Evolutionary conservation across 352 stramenopile genomes (phyloP).

Genomic region (Phytophthora nicotianae): DNA sequence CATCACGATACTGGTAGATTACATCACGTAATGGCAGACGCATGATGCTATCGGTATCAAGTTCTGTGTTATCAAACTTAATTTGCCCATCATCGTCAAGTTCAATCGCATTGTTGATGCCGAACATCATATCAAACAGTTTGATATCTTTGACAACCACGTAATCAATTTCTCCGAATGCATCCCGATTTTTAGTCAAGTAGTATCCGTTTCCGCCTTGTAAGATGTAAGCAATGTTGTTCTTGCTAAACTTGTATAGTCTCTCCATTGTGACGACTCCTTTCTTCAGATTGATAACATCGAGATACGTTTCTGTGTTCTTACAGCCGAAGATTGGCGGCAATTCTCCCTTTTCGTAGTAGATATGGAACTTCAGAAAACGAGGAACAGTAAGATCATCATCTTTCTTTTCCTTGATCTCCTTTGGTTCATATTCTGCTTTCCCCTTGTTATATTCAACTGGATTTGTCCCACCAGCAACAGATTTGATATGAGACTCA

Average conservation of each 20-base stretch:
- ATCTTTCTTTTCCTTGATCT: no score
- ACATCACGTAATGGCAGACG: neutral
- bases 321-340: slow-evolving; percentile 3
- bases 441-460: no score
- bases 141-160: slow-evolving; percentile 3
- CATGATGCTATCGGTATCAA: neutral
- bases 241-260: slow-evolving; percentile 3
- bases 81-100: neutral
- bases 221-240: slow-evolving; percentile 7
- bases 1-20: slow-evolving; percentile 4
- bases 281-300: slow-evolving; percentile 3
- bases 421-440: no score
- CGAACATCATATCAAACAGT: neutral
- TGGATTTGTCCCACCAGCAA: no score
- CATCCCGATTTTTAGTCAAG: slow-evolving; percentile 5
- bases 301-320: neutral
- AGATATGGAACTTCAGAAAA: no score
- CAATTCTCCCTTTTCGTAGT: no score
- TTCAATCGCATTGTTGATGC: slow-evolving; percentile 4
- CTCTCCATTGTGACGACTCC: neutral
- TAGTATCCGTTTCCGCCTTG: slow-evolving; percentile 5
- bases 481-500: no score
- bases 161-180: slow-evolving; percentile 8
- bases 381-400: no score
- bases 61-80: neutral